Evolutionary conservation across 2,329 filamentous ascomycete genomes (phyloP), one percentile per base, ranked within the genome.

Genomic region (Lasiodiplodia theobromae): DNA sequence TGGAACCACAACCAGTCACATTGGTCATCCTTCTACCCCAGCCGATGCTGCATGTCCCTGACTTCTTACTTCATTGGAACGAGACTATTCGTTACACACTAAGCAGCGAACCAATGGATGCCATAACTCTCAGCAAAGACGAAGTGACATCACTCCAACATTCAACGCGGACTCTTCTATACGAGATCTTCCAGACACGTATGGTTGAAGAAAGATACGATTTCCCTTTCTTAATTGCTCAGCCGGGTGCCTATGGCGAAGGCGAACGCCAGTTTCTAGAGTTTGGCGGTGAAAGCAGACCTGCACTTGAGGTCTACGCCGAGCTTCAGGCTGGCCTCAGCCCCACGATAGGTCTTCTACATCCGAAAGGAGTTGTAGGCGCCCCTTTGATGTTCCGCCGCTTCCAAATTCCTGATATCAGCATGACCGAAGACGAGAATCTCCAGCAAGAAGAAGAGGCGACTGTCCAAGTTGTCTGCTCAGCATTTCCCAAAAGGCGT

Each of bases 401-500:
- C 11, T 67, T 67, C 16, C 53, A 52, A n/a, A 51, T 12, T 7
- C 2, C 25, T 10, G 65, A 67, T 10, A 8, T 53, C 11, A 21
- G 28, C 6, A 49, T 57, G 65, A 18, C 16, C 69, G 28, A 34
- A 18, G 70, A 16, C 21, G 66, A 70, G 28, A 21, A 82, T 77
- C 3, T 25, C 25, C 23, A 52, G n/a, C 37, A 64, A 16, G 60
- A 31, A 21, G 31, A 38, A 2, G 31, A 64, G 11, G 2, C 44
- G 18, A 14, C 23, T 16, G n/a, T 64, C 10, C n/a, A 64, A 1
- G 34, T 64, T 21, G 28, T 52, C 11, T 38, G 34, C 31, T 64
- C 60, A 16, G 40, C 11, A 52, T 87, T 87, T 76, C 85, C 88
- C 0, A 86, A 83, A 67, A 83, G 88, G 53, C 80, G 82, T 3